Percentiles rank a stretch among this genome's conserved stretches.
Conservation (phyloP, 2,329 filamentous ascomycete genomes). For the Penicillium sp. region DNA sequence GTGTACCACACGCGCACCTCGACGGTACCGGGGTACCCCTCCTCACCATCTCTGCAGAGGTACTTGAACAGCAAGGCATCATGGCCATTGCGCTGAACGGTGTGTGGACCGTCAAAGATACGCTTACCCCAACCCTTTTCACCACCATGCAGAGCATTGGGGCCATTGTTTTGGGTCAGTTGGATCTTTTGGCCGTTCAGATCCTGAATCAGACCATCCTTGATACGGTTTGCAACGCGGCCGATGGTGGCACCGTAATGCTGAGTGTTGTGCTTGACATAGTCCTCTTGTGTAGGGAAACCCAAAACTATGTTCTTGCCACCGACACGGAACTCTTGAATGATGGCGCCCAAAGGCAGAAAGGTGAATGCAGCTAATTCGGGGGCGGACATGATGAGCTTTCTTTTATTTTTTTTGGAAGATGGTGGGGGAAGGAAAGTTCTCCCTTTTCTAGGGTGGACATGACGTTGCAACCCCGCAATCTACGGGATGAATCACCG, state of each 20-base stretch:
- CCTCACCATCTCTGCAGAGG: constrained; percentile 74
- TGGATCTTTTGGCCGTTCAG: constrained; percentile 71
- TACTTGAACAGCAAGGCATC: constrained; percentile 66
- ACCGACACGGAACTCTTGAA: constrained; percentile 71
- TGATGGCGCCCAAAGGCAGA: constrained; percentile 47
- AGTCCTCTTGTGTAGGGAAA: constrained; percentile 73
- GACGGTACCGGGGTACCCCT: constrained; percentile 85
- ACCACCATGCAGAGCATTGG: constrained; percentile 74
- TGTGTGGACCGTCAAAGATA: constrained; percentile 53
- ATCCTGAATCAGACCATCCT: constrained; percentile 64
- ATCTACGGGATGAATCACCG: constrained; percentile 18
- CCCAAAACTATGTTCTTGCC: constrained; percentile 84
- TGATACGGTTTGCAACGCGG: constrained; percentile 75
- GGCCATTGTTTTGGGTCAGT: constrained; percentile 72
- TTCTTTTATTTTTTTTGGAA: background rate
- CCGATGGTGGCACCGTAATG: constrained; percentile 96
- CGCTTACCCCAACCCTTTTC: constrained; percentile 60
- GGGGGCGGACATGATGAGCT: constrained; percentile 17
- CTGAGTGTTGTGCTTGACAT: constrained; percentile 70
- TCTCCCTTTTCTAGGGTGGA: background rate
- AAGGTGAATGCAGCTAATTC: constrained; percentile 44
- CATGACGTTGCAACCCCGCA: constrained; percentile 27
- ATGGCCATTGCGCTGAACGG: constrained; percentile 56
- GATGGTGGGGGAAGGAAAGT: background rate
- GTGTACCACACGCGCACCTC: constrained; percentile 76